These are phyloP conservation scores for Vicia villosa DNA, from an alignment of 306 rosid species.

Conservation along the genomic window DNA sequence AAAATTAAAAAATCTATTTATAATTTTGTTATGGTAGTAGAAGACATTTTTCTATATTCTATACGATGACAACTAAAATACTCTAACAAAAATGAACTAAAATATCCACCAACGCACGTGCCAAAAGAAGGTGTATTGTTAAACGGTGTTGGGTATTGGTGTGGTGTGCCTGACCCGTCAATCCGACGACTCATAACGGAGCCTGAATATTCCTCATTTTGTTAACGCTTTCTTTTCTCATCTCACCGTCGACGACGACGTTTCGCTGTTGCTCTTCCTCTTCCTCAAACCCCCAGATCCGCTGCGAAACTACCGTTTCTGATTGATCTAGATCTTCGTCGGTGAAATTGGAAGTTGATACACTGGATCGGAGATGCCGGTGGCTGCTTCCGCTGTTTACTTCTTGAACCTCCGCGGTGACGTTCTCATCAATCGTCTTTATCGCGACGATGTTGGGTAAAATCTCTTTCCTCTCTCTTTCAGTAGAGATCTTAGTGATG, in stretches of 20 bases:
- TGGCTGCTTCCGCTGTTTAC: constrained; percentile 92
- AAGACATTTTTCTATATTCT: too few species aligned
- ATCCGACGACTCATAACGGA: constrained; percentile 31
- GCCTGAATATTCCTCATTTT: constrained; percentile 24
- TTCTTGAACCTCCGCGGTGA: constrained; percentile 94
- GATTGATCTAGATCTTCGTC: constrained; percentile 11
- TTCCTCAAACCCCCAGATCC: constrained; percentile 35
- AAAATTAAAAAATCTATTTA: too few species aligned
- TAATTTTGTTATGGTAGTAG: too few species aligned
- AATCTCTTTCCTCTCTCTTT: background rate
- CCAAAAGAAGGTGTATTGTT: constrained; percentile 2
- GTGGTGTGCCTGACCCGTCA: constrained; percentile 25
- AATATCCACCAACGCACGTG: constrained; percentile 20
- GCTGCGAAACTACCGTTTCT: constrained; percentile 31
- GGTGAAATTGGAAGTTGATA: constrained; percentile 43
- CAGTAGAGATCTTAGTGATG: constrained; percentile 6
- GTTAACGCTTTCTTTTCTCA: constrained; percentile 3
- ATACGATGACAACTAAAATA: too few species aligned
- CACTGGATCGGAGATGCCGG: constrained; percentile 84
- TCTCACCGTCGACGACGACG: constrained; percentile 33
- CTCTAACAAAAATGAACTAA: too few species aligned
- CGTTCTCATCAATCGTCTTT: constrained; percentile 95
- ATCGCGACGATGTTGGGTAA: constrained; percentile 97
- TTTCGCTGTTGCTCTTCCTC: constrained; percentile 17
- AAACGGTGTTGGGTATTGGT: constrained; percentile 23